Percentiles rank a stretch among this genome's conserved stretches.
phyloP scores from a whole-genome alignment of 257 asterid genomes.

The Oldenlandia corymbosa region DNA sequence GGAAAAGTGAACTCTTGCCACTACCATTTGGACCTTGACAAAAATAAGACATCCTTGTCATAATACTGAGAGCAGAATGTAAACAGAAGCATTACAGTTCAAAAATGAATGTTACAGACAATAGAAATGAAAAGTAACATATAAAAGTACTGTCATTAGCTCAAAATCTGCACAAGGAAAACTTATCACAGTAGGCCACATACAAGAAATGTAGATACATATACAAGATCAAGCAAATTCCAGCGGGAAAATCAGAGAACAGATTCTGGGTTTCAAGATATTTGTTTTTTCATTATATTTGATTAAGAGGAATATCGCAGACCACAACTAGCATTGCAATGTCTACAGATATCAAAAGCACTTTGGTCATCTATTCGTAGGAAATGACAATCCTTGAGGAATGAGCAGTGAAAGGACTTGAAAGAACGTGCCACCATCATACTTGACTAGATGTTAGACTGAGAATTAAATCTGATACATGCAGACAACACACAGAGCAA shows the following conservation, averaged over 20 bases:
- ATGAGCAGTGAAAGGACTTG: background rate
- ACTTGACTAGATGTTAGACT: background rate
- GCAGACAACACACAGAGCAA: background rate
- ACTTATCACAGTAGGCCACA: background rate
- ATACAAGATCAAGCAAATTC: no score
- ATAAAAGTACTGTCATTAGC: background rate
- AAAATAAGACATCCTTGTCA: constrained; percentile 11
- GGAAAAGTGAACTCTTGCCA: constrained; percentile 98
- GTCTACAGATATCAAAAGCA: background rate
- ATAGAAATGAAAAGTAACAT: no score
- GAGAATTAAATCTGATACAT: background rate
- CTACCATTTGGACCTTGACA: constrained; percentile 97
- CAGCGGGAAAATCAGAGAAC: no score
- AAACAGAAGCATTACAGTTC: background rate
- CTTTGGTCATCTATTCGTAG: background rate
- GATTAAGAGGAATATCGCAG: background rate
- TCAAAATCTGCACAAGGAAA: background rate
- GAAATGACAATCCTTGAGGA: background rate
- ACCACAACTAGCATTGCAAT: background rate
- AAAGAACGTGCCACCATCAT: background rate
- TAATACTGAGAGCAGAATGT: background rate
- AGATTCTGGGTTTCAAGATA: background rate
- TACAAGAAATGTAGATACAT: background rate
- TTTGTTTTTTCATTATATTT: background rate
- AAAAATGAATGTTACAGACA: no score